These are phyloP conservation scores for Phytophthora syringae DNA, from an alignment of 352 stramenopile genomes.

Conservation along the genomic window DNA sequence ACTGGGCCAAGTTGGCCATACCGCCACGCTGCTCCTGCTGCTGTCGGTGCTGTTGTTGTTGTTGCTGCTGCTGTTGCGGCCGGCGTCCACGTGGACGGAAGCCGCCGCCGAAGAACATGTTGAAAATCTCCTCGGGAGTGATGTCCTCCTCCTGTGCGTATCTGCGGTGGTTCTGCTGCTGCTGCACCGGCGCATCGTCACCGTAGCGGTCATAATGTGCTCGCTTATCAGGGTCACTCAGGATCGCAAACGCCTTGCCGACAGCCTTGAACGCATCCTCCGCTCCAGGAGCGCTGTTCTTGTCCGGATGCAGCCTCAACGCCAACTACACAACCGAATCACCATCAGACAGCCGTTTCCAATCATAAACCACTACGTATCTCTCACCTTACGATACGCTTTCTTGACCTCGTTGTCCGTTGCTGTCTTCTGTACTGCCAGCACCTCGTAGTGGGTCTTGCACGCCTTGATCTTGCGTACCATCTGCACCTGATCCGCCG, in stretches of 20 bases:
- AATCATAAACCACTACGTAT: neutral
- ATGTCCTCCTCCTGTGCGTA: slow-evolving; percentile 84
- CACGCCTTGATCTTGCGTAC: slow-evolving; percentile 89
- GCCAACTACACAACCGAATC: slow-evolving; percentile 63
- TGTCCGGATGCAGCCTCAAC: slow-evolving; percentile 91
- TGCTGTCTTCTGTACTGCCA: slow-evolving; percentile 72
- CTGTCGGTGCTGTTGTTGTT: slow-evolving; percentile 35
- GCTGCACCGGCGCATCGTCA: slow-evolving; percentile 56
- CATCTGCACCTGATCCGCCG: slow-evolving; percentile 81
- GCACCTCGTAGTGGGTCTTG: slow-evolving; percentile 91
- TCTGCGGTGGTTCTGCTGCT: slow-evolving; percentile 41
- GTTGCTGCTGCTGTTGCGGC: slow-evolving; percentile 44
- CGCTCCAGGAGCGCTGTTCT: slow-evolving; percentile 96
- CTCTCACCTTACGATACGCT: slow-evolving; percentile 88
- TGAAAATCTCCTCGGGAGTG: slow-evolving; percentile 92
- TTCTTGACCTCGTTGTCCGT: slow-evolving; percentile 92
- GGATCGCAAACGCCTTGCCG: slow-evolving; percentile 93
- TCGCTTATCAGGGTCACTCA: slow-evolving; percentile 91
- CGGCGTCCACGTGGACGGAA: slow-evolving; percentile 66
- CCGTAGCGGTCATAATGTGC: slow-evolving; percentile 88
- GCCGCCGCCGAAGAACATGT: slow-evolving; percentile 92
- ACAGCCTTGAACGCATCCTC: slow-evolving; percentile 98
- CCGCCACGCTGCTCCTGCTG: slow-evolving; percentile 49
- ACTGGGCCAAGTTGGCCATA: slow-evolving; percentile 72
- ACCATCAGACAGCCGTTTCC: slow-evolving; percentile 17